Evolutionary conservation across 805 yeast species (phyloP), one percentile per base, ranked within the genome.

Genomic region (Suhomyces xylopsoci): DNA sequence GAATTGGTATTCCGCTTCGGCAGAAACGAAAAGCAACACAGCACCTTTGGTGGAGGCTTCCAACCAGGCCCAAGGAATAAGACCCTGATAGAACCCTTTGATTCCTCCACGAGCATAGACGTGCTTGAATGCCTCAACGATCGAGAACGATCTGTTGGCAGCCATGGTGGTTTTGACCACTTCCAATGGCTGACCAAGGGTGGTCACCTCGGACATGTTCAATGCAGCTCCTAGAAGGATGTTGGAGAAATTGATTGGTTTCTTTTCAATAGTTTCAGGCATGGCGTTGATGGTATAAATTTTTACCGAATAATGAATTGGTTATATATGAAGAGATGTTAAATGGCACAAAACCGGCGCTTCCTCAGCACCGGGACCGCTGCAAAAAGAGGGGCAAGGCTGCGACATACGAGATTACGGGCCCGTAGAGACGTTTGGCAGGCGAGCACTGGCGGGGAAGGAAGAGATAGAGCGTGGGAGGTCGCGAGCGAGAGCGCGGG

Each of bases 21-120:
- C 84, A 45, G 96, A 87, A 32, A 91, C 97, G 63, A 94, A 94
- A 60, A 94, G 78, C 52, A 94, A 78, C 7, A 92, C 97, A 5
- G 98, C 97, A 69, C 99, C 99, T 71, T 94, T 94, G 36, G 99
- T 94, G n/a, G 97, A 88, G 8, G 97, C 99, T 73, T 93, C 99
- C 61, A 94, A 88, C 97, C 98, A 92, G 6, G 98, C 99, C 99
- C 99, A 94, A 46, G 99, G 99, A 58, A 93, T 92, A 67, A 94
- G 79, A 30, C 99, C 99, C 71, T 94, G 99, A 74, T 92, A 94
- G 75, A 92, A 94, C 0, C 98, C 99, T 26, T 82, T 67, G 15
- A 87, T 63, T 50, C 99, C 99, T 59, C 99, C 99, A 64, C 99
- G 84, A 14, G 94, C 80, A 94, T 96, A 90, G 56, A 94, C 92